Conservation (phyloP, 192 early-diverging fungal genomes). For the Umbelopsis sp. region DNA sequence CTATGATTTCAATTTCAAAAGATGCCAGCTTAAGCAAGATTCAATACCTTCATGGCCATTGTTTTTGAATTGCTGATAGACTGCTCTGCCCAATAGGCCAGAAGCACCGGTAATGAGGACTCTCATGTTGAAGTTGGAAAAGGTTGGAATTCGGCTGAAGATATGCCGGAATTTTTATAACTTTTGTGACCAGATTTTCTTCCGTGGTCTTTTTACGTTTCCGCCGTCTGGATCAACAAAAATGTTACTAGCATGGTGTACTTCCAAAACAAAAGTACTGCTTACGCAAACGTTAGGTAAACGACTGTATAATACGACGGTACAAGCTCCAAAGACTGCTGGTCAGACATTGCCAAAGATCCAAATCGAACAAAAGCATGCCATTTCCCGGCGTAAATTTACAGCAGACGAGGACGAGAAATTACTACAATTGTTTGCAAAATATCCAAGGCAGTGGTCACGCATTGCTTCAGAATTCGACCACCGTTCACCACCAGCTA, state of each 20-base stretch:
- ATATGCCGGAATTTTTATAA: neutral
- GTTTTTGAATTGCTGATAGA: constrained; percentile 53
- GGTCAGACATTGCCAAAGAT: neutral
- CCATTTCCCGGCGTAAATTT: constrained; percentile 4
- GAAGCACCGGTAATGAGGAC: constrained; percentile 83
- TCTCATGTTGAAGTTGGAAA: constrained; percentile 37
- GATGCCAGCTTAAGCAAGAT: neutral
- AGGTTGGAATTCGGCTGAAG: neutral
- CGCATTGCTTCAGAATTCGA: neutral
- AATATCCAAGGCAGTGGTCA: constrained; percentile 9
- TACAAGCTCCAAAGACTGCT: neutral
- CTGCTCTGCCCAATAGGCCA: constrained; percentile 82
- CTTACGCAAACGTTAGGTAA: neutral
- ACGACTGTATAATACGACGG: neutral
- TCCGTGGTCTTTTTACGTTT: neutral
- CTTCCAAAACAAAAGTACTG: neutral
- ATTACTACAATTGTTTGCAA: neutral
- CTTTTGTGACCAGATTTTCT: neutral
- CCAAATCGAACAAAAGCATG: constrained; percentile 13
- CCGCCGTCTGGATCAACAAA: no score
- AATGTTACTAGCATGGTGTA: constrained; percentile 9
- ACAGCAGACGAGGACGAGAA: constrained; percentile 4
- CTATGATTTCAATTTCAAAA: neutral
- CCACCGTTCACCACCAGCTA: neutral
- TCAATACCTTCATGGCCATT: constrained; percentile 54